Conservation (phyloP, 2,329 filamentous ascomycete species). For the Tolypocladium sp. region DNA sequence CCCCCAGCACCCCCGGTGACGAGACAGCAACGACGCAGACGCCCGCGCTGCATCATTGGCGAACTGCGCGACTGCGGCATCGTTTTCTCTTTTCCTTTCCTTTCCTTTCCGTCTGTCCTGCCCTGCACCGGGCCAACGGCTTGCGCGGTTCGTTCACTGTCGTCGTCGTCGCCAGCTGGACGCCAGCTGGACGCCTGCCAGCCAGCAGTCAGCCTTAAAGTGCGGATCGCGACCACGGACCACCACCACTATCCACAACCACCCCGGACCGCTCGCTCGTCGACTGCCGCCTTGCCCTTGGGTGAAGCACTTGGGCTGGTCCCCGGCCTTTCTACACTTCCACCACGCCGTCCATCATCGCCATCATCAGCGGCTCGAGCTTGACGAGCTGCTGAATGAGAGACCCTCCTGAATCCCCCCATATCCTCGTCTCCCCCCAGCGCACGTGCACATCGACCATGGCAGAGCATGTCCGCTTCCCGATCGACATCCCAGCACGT, state of each 20-base stretch:
- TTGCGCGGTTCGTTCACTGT: background rate
- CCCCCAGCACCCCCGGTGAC: background rate
- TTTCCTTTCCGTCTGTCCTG: background rate
- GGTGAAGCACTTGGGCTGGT: background rate
- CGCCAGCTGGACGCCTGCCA: background rate
- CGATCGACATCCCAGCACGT: slow-evolving; percentile 1
- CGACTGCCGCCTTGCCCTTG: background rate
- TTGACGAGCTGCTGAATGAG: background rate
- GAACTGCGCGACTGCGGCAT: background rate
- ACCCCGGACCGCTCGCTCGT: background rate
- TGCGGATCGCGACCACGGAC: background rate
- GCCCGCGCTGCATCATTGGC: background rate
- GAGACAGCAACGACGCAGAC: background rate
- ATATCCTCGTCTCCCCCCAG: background rate
- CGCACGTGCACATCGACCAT: slow-evolving; percentile 1
- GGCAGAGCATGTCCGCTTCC: slow-evolving; percentile 1
- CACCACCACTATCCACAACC: background rate
- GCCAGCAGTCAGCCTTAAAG: background rate
- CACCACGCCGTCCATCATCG: background rate
- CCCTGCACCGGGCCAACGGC: background rate
- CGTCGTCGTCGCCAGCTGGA: background rate
- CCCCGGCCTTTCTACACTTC: background rate
- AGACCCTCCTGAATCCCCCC: background rate
- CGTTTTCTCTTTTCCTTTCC: background rate
- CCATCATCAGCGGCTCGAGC: background rate